phyloP scores from a whole-genome alignment of 768 basidiomycete genomes.

The Pulveroboletus sp. region DNA sequence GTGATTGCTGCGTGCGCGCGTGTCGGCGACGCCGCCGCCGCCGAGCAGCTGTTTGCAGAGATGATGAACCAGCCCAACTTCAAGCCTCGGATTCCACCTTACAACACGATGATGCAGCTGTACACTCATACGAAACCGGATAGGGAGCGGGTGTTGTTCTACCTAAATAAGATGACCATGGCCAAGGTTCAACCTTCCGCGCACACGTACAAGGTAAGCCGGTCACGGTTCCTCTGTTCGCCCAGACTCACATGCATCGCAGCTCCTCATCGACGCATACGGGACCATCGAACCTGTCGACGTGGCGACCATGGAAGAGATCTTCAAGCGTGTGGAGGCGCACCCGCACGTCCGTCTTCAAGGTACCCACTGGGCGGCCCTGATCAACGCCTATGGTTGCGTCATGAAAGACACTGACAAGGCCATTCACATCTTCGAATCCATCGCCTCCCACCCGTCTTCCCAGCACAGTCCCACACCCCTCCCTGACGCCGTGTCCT shows the following conservation, averaged over 20 bases:
- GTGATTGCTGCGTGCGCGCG: conserved; percentile 92
- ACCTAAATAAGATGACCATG: conserved; percentile 59
- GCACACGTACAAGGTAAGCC: conserved; percentile 87
- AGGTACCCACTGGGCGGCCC: conserved; percentile 72
- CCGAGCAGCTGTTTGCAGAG: conserved; percentile 80
- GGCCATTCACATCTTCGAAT: conserved; percentile 74
- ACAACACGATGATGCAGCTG: conserved; percentile 98
- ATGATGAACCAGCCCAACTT: conserved; percentile 74
- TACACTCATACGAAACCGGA: conserved; percentile 90
- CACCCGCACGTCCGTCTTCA: conserved; percentile 29
- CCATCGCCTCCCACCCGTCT: conserved; percentile 55
- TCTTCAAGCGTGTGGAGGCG: conserved; percentile 60
- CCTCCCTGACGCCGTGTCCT: conserved; percentile 78
- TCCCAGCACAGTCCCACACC: conserved; percentile 29
- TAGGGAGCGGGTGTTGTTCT: conserved; percentile 69
- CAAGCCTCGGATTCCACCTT: conserved; percentile 88
- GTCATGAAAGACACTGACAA: conserved; percentile 71
- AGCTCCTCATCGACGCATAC: conserved; percentile 88
- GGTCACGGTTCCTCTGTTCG: neutral
- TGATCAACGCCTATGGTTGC: conserved; percentile 88
- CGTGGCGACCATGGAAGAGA: conserved; percentile 60
- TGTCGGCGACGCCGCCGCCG: conserved; percentile 81
- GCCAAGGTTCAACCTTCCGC: conserved; percentile 70
- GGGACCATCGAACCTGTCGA: conserved; percentile 84
- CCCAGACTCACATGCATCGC: neutral